Conservation (phyloP, 768 basidiomycete genomes). For the Collybia mongolica region DNA sequence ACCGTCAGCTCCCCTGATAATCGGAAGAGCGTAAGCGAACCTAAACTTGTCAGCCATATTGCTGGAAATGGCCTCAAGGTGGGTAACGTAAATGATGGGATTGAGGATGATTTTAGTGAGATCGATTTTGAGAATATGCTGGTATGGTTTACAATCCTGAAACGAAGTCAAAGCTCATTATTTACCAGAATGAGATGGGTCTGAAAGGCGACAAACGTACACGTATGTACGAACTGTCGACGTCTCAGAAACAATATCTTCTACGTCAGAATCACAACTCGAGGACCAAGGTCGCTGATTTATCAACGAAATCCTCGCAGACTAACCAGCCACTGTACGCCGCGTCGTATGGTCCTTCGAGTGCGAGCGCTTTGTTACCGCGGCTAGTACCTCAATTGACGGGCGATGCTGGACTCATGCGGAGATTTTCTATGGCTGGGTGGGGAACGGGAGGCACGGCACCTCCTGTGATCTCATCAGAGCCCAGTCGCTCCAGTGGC, state of each 20-base stretch:
- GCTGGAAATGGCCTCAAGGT: constrained; percentile 27
- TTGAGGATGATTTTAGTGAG: constrained; percentile 35
- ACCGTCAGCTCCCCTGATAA: constrained; percentile 32
- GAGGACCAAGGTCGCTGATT: constrained; percentile 21
- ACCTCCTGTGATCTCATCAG: constrained; percentile 30
- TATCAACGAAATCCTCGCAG: constrained; percentile 21
- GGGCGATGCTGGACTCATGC: constrained; percentile 68
- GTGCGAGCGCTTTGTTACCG: constrained; percentile 55
- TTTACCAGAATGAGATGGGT: constrained; percentile 64
- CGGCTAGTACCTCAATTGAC: constrained; percentile 72
- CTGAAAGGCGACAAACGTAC: constrained; percentile 68
- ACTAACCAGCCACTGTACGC: constrained; percentile 35
- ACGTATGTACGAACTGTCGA: constrained; percentile 59
- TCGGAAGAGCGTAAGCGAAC: constrained; percentile 73
- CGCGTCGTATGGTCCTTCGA: constrained; percentile 60
- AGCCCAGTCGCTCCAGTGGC: constrained; percentile 32
- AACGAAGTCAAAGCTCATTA: constrained; percentile 6
- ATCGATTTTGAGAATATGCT: constrained; percentile 68
- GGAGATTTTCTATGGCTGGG: constrained; percentile 61
- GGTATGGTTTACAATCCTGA: constrained; percentile 30
- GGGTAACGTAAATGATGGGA: constrained; percentile 21
- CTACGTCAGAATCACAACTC: constrained; percentile 54
- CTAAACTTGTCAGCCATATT: constrained; percentile 52
- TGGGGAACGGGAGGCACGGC: constrained; percentile 48
- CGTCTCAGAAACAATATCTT: constrained; percentile 65